Evolutionary conservation across 768 basidiomycete species (phyloP), one percentile per base, ranked within the genome.

Genomic region (Boletellus emodensis): DNA sequence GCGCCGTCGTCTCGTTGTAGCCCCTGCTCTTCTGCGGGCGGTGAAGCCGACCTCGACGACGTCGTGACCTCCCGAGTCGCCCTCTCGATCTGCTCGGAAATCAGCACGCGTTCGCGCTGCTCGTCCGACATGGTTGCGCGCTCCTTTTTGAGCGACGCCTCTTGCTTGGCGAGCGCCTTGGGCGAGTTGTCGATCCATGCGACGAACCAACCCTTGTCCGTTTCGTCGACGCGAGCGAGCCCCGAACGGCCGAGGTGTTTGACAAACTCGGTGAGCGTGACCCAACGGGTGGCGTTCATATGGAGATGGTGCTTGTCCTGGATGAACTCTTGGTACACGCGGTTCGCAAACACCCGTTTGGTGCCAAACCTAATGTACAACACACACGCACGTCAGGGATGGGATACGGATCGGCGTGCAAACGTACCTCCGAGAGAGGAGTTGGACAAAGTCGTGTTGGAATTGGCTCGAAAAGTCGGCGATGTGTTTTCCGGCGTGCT

Each of bases 211-310:
- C 96, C 96, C 73, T 99, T 96, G 72, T 98, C 96, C 40, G 93
- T 97, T 73, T 98, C 95, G 64, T 98, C 96, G 24, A 96, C 96
- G 56, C 90, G 82, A 5, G 87, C 90, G 48, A 96, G 75, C 32
- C 96, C 94, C 2, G 76, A 73, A 34, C 91, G 77, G 2, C 95
- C 94, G 28, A 99, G 77, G 60, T 93, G 82, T 69, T 95, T 94
- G 58, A 81, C 76, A 58, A 98, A 99, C 67, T 95, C 95, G n/a
- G 91, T 90, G 61, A 98, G 78, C 12, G 96, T 96, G 26, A 97
- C 91, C 94, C 95, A 99, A 43, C 91, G 85, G 13, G 96, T 98
- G 6, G 94, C 72, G 70, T 99, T 99, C 96, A 99, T 99, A 74
- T 99, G 96, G 28, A 96, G 74, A 69, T 98, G 96, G 40, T 73